phyloP scores from a whole-genome alignment of 1,284 basidiomycete species.

The Fomitopsis palustris region DNA sequence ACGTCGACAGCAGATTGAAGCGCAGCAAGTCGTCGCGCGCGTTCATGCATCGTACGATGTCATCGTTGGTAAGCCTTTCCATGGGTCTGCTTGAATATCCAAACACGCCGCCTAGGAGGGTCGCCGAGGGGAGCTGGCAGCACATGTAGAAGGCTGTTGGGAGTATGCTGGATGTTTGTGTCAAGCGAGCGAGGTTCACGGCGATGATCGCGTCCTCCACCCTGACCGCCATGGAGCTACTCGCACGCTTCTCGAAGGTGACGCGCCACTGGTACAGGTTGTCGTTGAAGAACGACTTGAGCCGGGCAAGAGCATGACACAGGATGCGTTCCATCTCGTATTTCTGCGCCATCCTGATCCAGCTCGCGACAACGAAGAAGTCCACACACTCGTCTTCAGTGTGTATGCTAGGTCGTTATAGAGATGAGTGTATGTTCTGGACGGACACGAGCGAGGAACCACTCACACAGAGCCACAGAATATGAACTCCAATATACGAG shows the following conservation, averaged over 20 bases:
- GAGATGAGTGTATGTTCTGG: too few relatives aligned
- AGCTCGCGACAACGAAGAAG: neutral
- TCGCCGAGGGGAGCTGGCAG: neutral
- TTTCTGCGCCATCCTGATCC: neutral
- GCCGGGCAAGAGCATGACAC: neutral
- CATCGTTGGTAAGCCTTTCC: neutral
- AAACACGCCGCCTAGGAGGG: neutral
- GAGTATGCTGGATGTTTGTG: neutral
- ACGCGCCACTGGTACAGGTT: neutral
- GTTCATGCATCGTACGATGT: neutral
- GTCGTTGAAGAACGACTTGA: neutral
- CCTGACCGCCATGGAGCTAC: neutral
- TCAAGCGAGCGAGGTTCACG: conserved; percentile 2
- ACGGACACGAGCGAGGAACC: too few relatives aligned
- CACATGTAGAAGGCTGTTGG: conserved; percentile 2
- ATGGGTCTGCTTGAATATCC: neutral
- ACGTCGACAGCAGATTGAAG: neutral
- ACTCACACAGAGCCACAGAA: neutral
- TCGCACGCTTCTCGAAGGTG: neutral
- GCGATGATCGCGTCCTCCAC: neutral
- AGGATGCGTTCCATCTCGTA: neutral
- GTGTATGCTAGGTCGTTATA: too few relatives aligned
- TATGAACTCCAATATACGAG: neutral
- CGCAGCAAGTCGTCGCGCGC: neutral
- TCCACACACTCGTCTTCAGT: neutral